Percentiles rank a stretch among this genome's conserved stretches.
These are phyloP conservation scores for Arthrobotrys sinensis DNA, from an alignment of 2,329 filamentous ascomycete genomes.

Conservation along the genomic window DNA sequence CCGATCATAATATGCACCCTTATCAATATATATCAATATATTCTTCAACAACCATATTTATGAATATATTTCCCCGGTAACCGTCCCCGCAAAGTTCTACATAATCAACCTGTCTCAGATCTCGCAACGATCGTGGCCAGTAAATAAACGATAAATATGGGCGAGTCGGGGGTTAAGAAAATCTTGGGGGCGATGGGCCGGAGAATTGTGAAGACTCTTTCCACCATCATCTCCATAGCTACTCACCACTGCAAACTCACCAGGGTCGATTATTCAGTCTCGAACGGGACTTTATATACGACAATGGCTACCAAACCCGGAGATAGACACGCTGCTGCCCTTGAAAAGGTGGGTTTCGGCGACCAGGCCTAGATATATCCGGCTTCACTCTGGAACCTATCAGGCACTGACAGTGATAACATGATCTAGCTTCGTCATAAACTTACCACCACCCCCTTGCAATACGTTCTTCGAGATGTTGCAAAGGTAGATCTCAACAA, in stretches of 20 bases:
- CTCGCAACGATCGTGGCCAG: not conserved
- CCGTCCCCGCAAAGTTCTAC: too few relatives aligned
- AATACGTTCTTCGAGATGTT: constrained; percentile 22
- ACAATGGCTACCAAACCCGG: constrained; percentile 30
- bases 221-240: constrained; percentile 39
- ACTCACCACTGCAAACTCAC: not conserved
- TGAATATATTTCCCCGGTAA: not conserved
- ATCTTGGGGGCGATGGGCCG: not conserved
- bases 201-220: constrained; percentile 11
- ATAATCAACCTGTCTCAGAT: not conserved
- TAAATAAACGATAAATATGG: constrained; percentile 24
- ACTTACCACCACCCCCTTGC: constrained; percentile 2
- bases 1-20: not conserved
- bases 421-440: constrained; percentile 28
- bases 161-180: not conserved
- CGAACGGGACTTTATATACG: constrained; percentile 4
- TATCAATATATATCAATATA: not conserved
- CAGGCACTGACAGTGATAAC: not conserved
- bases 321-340: constrained; percentile 12
- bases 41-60: constrained; percentile 1
- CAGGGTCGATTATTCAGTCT: constrained; percentile 13
- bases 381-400: not conserved
- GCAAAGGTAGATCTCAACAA: constrained; percentile 5
- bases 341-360: constrained; percentile 22
- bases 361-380: not conserved